Evolutionary conservation across 257 asterid genomes (phyloP).

Genomic region (Solanum sejunctum): DNA sequence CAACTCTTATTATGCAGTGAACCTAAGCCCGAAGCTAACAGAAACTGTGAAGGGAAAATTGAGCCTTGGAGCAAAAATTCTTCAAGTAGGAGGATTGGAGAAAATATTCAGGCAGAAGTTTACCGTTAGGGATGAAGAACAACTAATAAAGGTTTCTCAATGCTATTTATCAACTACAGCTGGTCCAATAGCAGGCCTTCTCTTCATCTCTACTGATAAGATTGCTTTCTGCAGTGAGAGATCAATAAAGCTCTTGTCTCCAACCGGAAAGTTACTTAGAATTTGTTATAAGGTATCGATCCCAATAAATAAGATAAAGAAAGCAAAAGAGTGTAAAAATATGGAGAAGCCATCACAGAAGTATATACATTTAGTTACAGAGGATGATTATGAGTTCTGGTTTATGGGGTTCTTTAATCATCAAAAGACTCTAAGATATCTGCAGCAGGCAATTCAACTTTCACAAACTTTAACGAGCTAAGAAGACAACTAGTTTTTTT

Average conservation of each 20-base stretch:
- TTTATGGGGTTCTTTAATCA: conserved; percentile 48
- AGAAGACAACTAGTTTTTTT: neutral
- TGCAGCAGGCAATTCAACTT: conserved; percentile 14
- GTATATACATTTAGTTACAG: conserved; percentile 26
- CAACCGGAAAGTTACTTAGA: neutral
- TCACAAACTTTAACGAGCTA: neutral
- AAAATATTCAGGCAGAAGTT: conserved; percentile 2
- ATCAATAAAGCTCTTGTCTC: conserved; percentile 2
- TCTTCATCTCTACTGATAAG: conserved; percentile 6
- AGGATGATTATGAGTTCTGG: conserved; percentile 41
- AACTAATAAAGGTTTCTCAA: conserved; percentile 7
- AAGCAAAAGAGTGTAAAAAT: conserved; percentile 15
- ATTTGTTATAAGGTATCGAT: conserved; percentile 12
- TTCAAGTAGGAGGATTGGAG: conserved; percentile 11
- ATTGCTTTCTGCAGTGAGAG: conserved; percentile 7
- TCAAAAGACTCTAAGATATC: conserved; percentile 15
- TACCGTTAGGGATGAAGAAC: neutral
- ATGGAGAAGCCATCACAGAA: conserved; percentile 25
- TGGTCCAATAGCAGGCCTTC: conserved; percentile 6
- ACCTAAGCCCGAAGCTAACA: conserved; percentile 26
- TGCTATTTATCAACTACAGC: conserved; percentile 3
- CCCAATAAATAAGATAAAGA: conserved; percentile 22
- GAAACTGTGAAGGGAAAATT: conserved; percentile 39
- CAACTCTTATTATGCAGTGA: conserved; percentile 16
- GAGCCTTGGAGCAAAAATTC: conserved; percentile 27